These are phyloP conservation scores for Circinella minor DNA, from an alignment of 371 early-diverging fungal genomes.

Conservation along the genomic window DNA sequence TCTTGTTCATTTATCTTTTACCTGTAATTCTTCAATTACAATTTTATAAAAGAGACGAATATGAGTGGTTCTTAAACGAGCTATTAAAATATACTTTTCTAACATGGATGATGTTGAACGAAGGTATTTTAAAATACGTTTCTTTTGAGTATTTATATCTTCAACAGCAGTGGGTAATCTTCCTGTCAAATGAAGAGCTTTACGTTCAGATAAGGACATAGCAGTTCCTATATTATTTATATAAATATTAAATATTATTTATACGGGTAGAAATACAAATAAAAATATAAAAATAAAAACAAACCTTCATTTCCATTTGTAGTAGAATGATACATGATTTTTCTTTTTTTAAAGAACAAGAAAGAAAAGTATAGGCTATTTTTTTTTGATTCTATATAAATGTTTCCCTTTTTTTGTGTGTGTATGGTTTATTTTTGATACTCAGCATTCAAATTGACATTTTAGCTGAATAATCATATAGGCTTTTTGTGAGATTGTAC, in stretches of 20 bases:
- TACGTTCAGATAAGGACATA: not conserved
- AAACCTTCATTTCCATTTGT: not conserved
- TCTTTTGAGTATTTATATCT: conserved; percentile 71
- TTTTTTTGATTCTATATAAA: not conserved
- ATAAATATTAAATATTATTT: too few relatives aligned
- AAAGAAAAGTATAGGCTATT: not conserved
- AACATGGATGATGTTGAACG: conserved; percentile 66
- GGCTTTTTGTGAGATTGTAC: not conserved
- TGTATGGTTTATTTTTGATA: not conserved
- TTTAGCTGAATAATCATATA: not conserved
- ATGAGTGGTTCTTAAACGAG: conserved; percentile 78
- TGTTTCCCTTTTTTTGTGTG: not conserved
- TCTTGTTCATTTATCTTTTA: conserved; percentile 17
- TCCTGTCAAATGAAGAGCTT: conserved; percentile 51
- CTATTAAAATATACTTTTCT: conserved; percentile 84
- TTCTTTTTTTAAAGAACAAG: conserved; percentile 3
- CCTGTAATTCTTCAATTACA: conserved; percentile 74
- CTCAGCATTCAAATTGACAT: not conserved
- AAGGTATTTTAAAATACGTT: conserved; percentile 73
- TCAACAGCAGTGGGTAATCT: conserved; percentile 75
- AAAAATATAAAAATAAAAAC: too few relatives aligned
- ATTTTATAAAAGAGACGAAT: conserved; percentile 81
- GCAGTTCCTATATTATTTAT: not conserved
- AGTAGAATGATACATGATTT: not conserved
- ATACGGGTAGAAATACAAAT: not conserved